These are phyloP conservation scores for Penicillium sp. DNA, from an alignment of 2,329 filamentous ascomycete species.

Conservation along the genomic window DNA sequence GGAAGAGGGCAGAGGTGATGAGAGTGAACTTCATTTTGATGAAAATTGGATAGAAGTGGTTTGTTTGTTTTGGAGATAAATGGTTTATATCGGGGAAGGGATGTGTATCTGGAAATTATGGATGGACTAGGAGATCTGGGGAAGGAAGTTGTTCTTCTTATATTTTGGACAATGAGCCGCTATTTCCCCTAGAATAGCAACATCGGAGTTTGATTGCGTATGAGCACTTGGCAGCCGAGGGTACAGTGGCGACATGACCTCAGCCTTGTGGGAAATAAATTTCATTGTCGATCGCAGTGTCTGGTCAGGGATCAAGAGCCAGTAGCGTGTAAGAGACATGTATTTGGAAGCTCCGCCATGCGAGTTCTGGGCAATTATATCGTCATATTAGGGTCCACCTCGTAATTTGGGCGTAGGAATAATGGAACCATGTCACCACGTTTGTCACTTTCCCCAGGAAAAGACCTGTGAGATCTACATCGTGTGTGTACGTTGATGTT, in stretches of 20 bases:
- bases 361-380: conserved; percentile 8
- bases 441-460: not conserved
- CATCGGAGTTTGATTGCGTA: conserved; percentile 1
- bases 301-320: not conserved
- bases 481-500: too few species aligned
- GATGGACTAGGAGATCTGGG: not conserved
- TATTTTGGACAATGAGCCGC: not conserved
- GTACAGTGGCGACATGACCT: conserved; percentile 19
- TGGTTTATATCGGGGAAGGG: not conserved
- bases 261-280: conserved; percentile 4
- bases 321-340: not conserved
- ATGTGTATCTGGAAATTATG: not conserved
- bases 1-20: conserved; percentile 26
- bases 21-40: conserved; percentile 31
- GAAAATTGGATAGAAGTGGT: not conserved
- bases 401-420: not conserved
- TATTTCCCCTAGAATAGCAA: conserved; percentile 17
- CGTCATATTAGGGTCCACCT: conserved; percentile 16
- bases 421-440: not conserved
- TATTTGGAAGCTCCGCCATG: not conserved
- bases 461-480: conserved; percentile 3
- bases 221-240: not conserved
- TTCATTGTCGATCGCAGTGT: conserved; percentile 10
- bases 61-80: not conserved
- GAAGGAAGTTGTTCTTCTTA: conserved; percentile 7